phyloP scores from a whole-genome alignment of 2,329 filamentous ascomycete genomes.

The Diaporthe nobilis region DNA sequence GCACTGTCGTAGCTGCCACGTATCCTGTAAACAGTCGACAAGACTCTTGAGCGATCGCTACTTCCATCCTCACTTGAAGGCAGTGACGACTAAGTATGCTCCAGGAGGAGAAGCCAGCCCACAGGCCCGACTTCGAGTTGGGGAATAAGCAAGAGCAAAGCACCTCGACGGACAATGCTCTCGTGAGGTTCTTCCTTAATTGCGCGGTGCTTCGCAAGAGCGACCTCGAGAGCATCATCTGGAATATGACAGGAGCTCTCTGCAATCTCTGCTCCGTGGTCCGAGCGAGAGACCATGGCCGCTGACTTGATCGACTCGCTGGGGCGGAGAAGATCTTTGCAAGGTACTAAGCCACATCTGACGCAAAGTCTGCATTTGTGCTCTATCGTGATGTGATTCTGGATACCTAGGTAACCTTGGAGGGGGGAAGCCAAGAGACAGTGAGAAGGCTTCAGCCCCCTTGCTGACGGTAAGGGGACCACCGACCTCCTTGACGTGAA shows the following conservation, averaged over 20 bases:
- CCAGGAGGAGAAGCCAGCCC: not conserved
- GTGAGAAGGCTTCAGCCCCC: not conserved
- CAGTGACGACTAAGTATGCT: not conserved
- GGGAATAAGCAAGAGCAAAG: not conserved
- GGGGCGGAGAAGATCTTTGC: not conserved
- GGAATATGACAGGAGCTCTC: not conserved
- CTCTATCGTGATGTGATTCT: not conserved
- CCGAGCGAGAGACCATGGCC: not conserved
- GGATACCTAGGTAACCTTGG: not conserved
- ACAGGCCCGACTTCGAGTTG: not conserved
- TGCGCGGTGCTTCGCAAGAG: not conserved
- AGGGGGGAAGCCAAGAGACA: not conserved
- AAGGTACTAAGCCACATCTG: not conserved
- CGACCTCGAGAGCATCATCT: not conserved
- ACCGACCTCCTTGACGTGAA: slow-evolving; percentile 11
- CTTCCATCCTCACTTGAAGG: too few species aligned
- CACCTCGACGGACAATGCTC: not conserved
- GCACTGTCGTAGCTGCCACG: not conserved
- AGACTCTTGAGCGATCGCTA: not conserved
- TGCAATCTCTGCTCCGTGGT: not conserved
- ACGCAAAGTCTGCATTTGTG: not conserved
- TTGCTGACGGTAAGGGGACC: slow-evolving; percentile 32
- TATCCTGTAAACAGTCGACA: not conserved
- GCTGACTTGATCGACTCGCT: not conserved
- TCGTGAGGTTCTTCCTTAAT: not conserved